These are phyloP conservation scores for Starmerella ratchasimensis DNA, from an alignment of 805 yeast species.

Conservation along the genomic window DNA sequence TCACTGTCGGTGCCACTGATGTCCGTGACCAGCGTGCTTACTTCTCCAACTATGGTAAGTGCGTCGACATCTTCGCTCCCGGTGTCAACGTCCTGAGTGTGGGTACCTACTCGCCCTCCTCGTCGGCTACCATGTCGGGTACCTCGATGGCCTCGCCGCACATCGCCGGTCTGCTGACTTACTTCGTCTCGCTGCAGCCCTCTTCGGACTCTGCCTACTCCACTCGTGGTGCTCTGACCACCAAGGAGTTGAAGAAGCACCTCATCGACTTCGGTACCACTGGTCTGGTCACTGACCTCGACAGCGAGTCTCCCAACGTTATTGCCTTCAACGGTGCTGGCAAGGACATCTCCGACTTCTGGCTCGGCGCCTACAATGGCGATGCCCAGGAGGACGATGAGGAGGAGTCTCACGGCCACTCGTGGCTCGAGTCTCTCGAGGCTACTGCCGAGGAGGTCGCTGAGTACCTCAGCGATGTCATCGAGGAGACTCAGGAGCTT, in stretches of 20 bases:
- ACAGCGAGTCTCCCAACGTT: constrained; percentile 40
- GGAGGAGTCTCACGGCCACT: too few species aligned
- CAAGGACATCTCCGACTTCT: constrained; percentile 38
- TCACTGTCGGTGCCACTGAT: constrained; percentile 93
- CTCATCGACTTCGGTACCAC: constrained; percentile 40
- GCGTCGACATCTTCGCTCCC: constrained; percentile 95
- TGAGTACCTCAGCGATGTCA: constrained; percentile 13
- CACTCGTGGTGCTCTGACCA: constrained; percentile 34
- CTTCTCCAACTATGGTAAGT: constrained; percentile 88
- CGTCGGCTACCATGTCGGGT: constrained; percentile 44
- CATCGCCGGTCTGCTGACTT: constrained; percentile 80
- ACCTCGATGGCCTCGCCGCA: constrained; percentile 99
- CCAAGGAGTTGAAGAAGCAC: constrained; percentile 40
- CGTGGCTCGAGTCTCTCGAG: constrained; percentile 4
- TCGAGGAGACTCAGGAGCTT: constrained; percentile 13
- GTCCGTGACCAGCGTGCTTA: constrained; percentile 80
- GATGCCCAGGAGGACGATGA: constrained; percentile 4
- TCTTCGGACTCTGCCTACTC: constrained; percentile 38
- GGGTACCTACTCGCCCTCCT: constrained; percentile 22
- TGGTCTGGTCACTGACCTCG: constrained; percentile 35
- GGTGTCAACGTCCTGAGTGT: constrained; percentile 74
- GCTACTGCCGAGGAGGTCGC: constrained; percentile 5
- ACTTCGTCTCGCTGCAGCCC: constrained; percentile 79
- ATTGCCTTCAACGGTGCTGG: constrained; percentile 53
- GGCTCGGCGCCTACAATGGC: constrained; percentile 22